A percentile compares a stretch with the other conserved stretches of the same genome.
These are phyloP conservation scores for Phytopythium kandeliae DNA, from an alignment of 352 stramenopile species.

Conservation along the genomic window DNA sequence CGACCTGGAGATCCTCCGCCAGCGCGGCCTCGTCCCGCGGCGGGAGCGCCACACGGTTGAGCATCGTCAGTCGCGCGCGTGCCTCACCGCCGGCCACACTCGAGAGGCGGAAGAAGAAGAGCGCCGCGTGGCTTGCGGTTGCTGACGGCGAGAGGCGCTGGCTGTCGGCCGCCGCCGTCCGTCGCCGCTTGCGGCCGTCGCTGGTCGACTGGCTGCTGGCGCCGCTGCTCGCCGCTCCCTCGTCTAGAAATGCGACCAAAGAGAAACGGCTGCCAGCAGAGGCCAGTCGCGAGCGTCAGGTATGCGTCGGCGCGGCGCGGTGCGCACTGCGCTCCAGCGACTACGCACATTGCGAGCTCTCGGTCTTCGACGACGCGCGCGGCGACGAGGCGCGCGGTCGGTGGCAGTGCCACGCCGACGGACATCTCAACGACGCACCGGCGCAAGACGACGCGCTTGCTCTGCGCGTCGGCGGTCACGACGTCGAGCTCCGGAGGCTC, in stretches of 20 bases:
- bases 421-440: conserved; percentile 1
- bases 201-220: background rate
- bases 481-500: conserved; percentile 9
- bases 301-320: no score
- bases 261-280: background rate
- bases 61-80: conserved; percentile 8
- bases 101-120: conserved; percentile 21
- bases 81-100: background rate
- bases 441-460: conserved; percentile 13
- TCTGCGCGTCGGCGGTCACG: conserved; percentile 10
- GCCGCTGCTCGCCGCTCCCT: background rate
- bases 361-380: conserved; percentile 32
- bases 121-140: background rate
- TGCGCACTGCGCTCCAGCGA: no score
- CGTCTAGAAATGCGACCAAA: conserved; percentile 2
- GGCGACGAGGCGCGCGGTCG: conserved; percentile 24
- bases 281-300: background rate
- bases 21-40: background rate
- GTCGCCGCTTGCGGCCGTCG: background rate
- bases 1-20: conserved; percentile 18
- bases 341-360: conserved; percentile 30
- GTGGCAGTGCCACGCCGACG: conserved; percentile 12
- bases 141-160: background rate
- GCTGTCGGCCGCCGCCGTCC: background rate
- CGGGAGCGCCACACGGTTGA: conserved; percentile 21